Conservation (phyloP, 1,139 yeast genomes). For the Yamadazyma conglobata region DNA sequence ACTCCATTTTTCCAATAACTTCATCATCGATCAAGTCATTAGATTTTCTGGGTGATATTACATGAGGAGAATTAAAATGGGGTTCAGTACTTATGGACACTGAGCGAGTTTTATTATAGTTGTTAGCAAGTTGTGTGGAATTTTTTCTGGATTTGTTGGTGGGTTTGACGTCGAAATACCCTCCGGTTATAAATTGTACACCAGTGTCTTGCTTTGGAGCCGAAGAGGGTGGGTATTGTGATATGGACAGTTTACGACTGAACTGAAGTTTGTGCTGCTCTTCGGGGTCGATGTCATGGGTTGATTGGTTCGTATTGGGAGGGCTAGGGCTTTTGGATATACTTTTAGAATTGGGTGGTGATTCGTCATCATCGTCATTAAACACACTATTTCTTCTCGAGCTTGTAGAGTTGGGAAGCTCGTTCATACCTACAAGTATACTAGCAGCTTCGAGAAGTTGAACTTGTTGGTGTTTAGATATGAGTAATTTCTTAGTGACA, state of each 20-base stretch:
- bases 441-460: constrained; percentile 87
- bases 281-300: neutral
- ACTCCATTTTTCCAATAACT: constrained; percentile 17
- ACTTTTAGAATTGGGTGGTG: no score
- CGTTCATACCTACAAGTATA: constrained; percentile 79
- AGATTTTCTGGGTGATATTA: constrained; percentile 3
- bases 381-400: constrained; percentile 16
- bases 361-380: constrained; percentile 11
- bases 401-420: constrained; percentile 16
- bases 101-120: constrained; percentile 4
- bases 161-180: constrained; percentile 9
- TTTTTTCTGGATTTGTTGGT: constrained; percentile 1
- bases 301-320: constrained; percentile 3
- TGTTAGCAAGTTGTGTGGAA: neutral
- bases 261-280: neutral
- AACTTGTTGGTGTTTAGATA: constrained; percentile 89
- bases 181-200: constrained; percentile 7
- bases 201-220: constrained; percentile 4
- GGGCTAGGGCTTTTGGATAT: constrained; percentile 9
- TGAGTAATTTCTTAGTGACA: constrained; percentile 71
- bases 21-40: constrained; percentile 9
- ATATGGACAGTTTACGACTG: constrained; percentile 13
- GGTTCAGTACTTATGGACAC: constrained; percentile 1
- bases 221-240: constrained; percentile 19
- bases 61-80: constrained; percentile 4